Conservation (phyloP, 73 alveolate species). For the Paramecium bursaria region DNA sequence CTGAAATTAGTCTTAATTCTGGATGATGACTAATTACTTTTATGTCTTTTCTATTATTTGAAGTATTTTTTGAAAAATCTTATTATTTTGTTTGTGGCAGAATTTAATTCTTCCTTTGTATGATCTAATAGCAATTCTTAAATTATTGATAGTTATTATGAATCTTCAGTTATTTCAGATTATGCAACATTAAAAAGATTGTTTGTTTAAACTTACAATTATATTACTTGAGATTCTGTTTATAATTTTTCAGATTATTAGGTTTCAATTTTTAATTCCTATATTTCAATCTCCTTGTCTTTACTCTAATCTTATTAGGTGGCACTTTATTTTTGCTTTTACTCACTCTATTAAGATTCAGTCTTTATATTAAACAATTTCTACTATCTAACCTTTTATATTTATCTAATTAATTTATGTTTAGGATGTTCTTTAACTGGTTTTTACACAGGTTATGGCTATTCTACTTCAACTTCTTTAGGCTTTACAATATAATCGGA, state of each 20-base stretch:
- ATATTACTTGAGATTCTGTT: too few relatives aligned
- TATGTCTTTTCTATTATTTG: neutral
- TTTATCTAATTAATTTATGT: neutral
- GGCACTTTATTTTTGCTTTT: too few relatives aligned
- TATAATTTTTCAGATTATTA: too few relatives aligned
- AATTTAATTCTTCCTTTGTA: conserved; percentile 19
- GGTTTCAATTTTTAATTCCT: neutral
- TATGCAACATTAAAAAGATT: neutral
- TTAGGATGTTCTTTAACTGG: neutral
- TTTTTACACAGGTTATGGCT: neutral
- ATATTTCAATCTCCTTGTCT: neutral
- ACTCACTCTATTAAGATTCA: conserved; percentile 35
- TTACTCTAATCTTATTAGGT: neutral
- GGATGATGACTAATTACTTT: neutral
- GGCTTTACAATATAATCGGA: neutral
- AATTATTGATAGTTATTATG: neutral
- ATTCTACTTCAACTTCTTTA: neutral
- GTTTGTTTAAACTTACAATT: neutral
- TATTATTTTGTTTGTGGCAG: conserved; percentile 2
- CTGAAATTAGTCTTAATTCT: neutral
- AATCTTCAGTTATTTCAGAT: neutral
- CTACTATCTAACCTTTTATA: conserved; percentile 2
- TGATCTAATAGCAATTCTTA: neutral
- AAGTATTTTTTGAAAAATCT: conserved; percentile 9
- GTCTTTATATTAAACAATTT: neutral